A percentile compares a stretch with the other conserved stretches of the same genome.
Conservation (phyloP, 2,329 filamentous ascomycete species). For the Gnomoniopsis sp. region DNA sequence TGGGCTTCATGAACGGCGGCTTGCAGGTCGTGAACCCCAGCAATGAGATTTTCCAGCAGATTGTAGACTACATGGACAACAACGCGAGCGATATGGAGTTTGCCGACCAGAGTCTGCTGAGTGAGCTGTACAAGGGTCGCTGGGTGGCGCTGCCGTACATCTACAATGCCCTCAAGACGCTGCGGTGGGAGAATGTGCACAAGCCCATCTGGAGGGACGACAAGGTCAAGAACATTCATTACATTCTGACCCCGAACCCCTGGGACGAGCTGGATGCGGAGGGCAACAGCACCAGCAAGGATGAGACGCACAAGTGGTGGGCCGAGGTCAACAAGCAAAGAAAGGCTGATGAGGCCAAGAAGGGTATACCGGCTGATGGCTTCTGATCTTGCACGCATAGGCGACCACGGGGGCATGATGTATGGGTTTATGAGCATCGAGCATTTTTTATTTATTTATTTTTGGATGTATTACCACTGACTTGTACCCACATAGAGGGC, state of each 20-base stretch:
- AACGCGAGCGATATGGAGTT: conserved; percentile 50
- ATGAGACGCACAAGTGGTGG: conserved; percentile 57
- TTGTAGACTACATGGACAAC: conserved; percentile 47
- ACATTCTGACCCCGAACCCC: conserved; percentile 59
- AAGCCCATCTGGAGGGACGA: conserved; percentile 55
- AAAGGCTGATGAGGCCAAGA: conserved; percentile 35
- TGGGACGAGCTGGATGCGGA: conserved; percentile 50
- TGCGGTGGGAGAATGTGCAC: conserved; percentile 52
- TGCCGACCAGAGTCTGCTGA: conserved; percentile 57
- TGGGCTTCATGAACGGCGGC: conserved; percentile 55
- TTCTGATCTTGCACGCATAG: conserved; percentile 20
- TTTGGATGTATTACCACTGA: not conserved
- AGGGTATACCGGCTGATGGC: conserved; percentile 34
- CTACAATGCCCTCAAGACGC: conserved; percentile 62
- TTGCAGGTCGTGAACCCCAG: conserved; percentile 56
- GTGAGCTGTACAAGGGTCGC: conserved; percentile 49
- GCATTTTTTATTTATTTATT: not conserved
- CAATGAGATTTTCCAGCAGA: conserved; percentile 42
- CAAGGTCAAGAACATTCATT: conserved; percentile 58
- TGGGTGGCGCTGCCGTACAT: conserved; percentile 59
- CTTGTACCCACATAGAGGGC: too few species aligned
- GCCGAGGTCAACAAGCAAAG: conserved; percentile 44
- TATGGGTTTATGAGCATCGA: not conserved
- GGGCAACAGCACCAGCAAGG: conserved; percentile 41
- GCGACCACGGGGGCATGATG: not conserved